phyloP scores from a whole-genome alignment of 2,329 filamentous ascomycete species.

The Fusarium foetens region DNA sequence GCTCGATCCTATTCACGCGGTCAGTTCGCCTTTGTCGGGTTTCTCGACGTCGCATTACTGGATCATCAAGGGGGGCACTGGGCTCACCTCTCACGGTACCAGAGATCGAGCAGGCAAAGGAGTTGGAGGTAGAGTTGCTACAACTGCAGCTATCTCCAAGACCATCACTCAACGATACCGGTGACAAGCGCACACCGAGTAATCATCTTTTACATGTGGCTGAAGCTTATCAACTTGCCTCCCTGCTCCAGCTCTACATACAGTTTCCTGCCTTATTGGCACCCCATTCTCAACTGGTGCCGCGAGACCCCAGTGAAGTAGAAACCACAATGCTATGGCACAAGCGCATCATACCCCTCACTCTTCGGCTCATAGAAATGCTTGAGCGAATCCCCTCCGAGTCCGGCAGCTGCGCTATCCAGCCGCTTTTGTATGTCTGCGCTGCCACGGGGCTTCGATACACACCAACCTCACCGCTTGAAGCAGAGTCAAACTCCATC shows the following conservation, averaged over 20 bases:
- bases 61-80: rapidly evolving
- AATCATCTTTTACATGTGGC: not conserved
- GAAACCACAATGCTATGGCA: not conserved
- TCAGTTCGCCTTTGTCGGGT: not conserved
- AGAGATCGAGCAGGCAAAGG: not conserved
- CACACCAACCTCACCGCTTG: rapidly evolving
- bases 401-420: not conserved
- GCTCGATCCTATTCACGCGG: not conserved
- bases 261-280: not conserved
- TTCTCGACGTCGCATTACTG: not conserved
- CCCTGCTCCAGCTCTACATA: not conserved
- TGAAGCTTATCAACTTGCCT: not conserved
- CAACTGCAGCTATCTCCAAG: not conserved
- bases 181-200: not conserved
- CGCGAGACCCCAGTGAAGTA: rapidly evolving
- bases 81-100: rapidly evolving
- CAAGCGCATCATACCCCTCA: not conserved
- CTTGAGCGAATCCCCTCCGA: not conserved
- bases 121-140: not conserved
- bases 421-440: not conserved
- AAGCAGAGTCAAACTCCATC: rapidly evolving
- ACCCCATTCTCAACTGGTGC: rapidly evolving
- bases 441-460: not conserved
- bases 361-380: not conserved
- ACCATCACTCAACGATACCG: rapidly evolving